A percentile compares a stretch with the other conserved stretches of the same genome.
Conservation (phyloP, 495 filamentous ascomycete genomes). For the Daldinia bambusicola region DNA sequence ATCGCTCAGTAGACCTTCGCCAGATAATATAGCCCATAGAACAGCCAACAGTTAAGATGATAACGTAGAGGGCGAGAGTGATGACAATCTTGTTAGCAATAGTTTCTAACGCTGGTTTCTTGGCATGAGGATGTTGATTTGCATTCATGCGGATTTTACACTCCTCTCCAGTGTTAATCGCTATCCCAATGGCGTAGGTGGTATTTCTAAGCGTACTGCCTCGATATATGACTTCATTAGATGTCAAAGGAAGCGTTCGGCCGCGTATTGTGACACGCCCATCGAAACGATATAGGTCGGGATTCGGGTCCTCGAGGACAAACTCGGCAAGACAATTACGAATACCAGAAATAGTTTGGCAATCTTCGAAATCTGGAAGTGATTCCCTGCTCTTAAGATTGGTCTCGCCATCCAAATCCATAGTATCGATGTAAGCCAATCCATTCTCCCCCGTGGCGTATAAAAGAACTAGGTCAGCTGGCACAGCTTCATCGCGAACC, state of each 20-base stretch:
- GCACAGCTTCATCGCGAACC: slow-evolving; percentile 77
- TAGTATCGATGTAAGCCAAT: slow-evolving; percentile 89
- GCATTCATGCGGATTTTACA: slow-evolving; percentile 94
- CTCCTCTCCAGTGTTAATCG: slow-evolving; percentile 90
- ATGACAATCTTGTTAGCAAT: slow-evolving; percentile 86
- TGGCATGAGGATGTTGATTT: slow-evolving; percentile 87
- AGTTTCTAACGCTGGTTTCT: slow-evolving; percentile 79
- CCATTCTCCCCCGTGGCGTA: slow-evolving; percentile 79
- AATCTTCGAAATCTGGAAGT: slow-evolving; percentile 60
- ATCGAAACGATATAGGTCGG: slow-evolving; percentile 88
- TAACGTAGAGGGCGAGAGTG: slow-evolving; percentile 78
- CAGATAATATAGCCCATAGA: slow-evolving; percentile 84
- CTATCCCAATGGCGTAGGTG: slow-evolving; percentile 72
- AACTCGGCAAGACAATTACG: slow-evolving; percentile 62
- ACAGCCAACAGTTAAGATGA: slow-evolving; percentile 76
- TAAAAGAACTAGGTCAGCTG: slow-evolving; percentile 82
- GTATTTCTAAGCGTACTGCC: slow-evolving; percentile 88
- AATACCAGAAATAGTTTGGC: slow-evolving; percentile 67
- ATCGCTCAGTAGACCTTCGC: slow-evolving; percentile 67
- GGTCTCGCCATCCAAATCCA: slow-evolving; percentile 95
- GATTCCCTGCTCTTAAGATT: slow-evolving; percentile 77
- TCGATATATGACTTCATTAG: slow-evolving; percentile 83
- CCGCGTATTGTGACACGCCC: slow-evolving; percentile 72
- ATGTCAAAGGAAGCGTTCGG: slow-evolving; percentile 77
- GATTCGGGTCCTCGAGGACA: slow-evolving; percentile 84